Evolutionary conservation across 148 eudicot species (phyloP), one percentile per base, ranked within the genome.

Genomic region (Linanthus parryae): DNA sequence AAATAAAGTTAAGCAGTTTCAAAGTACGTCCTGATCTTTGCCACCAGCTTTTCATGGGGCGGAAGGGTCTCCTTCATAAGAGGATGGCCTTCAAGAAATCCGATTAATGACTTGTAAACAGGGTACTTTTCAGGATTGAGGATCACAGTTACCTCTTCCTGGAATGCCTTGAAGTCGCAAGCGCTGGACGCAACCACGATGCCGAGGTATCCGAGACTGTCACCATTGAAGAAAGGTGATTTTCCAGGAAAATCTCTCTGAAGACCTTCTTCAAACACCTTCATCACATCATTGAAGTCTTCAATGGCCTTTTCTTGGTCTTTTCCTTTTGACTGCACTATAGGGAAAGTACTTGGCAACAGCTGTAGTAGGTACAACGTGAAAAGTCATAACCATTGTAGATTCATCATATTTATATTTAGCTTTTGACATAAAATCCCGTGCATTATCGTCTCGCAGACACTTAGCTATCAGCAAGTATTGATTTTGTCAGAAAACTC

Each of bases 11-110:
- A n/a, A n/a, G n/a, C n/a, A n/a, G n/a, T n/a, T n/a, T n/a, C n/a
- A n/a, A n/a, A n/a, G n/a, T n/a, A n/a, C n/a, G n/a, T n/a, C 10
- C 34, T 47, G 12, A 47, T 47, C 52, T 26, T 26, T 31, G 52
- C 52, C 25, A 47, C 52, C 12, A 47, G 30, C 11, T 26, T 47
- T 19, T 47, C 21, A 15, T 47, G 52, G 21, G 33, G 21, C 2
- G 52, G 52, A 5, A 47, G 52, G 8, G 34, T 47, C 52, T 47
- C 34, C 52, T 47, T 47, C 52, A 47, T 47, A 31, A 47, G 33
- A 15, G 33, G 34, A 10, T 26, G 18, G 21, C 15, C 34, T 47
- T 25, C 15, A 11, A 47, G 52, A 27, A 19, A 11, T 3, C 3
- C 3, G 19, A 27, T 5, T 34, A 31, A 47, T 2, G 35, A 47